Conservation (phyloP, 257 asterid species). For the Knoxia roxburghii region DNA sequence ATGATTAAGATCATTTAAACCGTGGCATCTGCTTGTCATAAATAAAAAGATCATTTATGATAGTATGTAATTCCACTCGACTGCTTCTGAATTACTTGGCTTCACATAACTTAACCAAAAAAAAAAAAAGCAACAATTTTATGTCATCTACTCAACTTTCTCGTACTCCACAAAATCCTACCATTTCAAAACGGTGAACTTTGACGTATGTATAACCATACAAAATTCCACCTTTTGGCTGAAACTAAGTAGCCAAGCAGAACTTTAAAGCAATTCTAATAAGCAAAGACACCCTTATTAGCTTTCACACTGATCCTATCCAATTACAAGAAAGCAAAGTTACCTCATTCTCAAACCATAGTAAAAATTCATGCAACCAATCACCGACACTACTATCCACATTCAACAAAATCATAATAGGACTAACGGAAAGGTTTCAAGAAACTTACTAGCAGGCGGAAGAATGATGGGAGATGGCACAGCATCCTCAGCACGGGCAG, state of each 20-base stretch:
- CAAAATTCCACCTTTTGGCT: neutral
- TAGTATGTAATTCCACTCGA: neutral
- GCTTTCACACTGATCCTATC: neutral
- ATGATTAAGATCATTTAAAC: neutral
- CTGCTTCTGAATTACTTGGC: neutral
- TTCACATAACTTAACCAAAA: neutral
- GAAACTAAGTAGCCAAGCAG: neutral
- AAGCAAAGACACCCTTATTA: neutral
- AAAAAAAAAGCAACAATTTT: too few species aligned
- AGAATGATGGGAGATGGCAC: constrained; percentile 37
- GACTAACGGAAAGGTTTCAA: constrained; percentile 15
- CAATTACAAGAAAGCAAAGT: neutral
- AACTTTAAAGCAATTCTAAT: neutral
- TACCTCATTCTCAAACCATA: neutral
- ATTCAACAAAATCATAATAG: neutral
- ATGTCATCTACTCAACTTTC: neutral
- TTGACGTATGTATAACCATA: too few species aligned
- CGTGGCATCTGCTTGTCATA: neutral
- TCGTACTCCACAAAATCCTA: neutral
- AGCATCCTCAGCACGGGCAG: constrained; percentile 39
- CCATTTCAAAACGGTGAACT: neutral
- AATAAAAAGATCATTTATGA: neutral
- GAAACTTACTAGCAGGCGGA: constrained; percentile 56
- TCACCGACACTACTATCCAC: neutral
- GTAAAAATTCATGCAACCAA: neutral